Percentiles rank a stretch among this genome's conserved stretches.
Evolutionary conservation across 1,139 yeast species (phyloP).

Genomic region (Saccharomyces hybrid): DNA sequence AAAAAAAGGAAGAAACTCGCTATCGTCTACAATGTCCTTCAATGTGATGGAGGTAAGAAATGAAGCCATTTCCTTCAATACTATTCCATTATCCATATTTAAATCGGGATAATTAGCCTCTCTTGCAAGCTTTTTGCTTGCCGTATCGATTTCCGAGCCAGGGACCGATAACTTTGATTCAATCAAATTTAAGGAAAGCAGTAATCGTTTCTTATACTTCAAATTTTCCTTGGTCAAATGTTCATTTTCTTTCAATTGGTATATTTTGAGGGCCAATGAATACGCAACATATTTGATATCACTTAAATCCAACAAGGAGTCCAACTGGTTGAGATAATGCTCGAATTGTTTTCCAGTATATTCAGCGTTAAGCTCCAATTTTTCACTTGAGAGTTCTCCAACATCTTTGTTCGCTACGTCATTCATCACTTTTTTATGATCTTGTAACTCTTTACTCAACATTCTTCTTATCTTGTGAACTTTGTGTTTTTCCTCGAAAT

Average conservation of each 20-base stretch:
- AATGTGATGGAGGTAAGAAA: slow-evolving; percentile 15
- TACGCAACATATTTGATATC: slow-evolving; percentile 17
- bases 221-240: slow-evolving; percentile 16
- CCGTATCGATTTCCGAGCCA: slow-evolving; percentile 3
- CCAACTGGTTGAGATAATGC: slow-evolving; percentile 19
- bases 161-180: slow-evolving; percentile 29
- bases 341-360: slow-evolving; percentile 24
- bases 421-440: slow-evolving; percentile 7
- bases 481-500: slow-evolving; percentile 66
- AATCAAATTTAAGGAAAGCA: slow-evolving; percentile 30
- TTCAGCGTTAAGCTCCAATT: slow-evolving; percentile 21
- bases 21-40: slow-evolving; percentile 16
- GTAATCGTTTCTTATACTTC: slow-evolving; percentile 31
- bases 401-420: not conserved
- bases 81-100: slow-evolving; percentile 4
- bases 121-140: slow-evolving; percentile 22
- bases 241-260: slow-evolving; percentile 8
- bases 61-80: slow-evolving; percentile 13
- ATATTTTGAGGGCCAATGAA: slow-evolving; percentile 14
- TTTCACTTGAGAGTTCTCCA: slow-evolving; percentile 10
- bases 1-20: slow-evolving; percentile 13
- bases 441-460: slow-evolving; percentile 33
- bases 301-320: slow-evolving; percentile 11
- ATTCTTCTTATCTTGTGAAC: slow-evolving; percentile 68
- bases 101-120: slow-evolving; percentile 32